Evolutionary conservation across 345 rosid genomes (phyloP).

Genomic region (Arabidopsis suecica): DNA sequence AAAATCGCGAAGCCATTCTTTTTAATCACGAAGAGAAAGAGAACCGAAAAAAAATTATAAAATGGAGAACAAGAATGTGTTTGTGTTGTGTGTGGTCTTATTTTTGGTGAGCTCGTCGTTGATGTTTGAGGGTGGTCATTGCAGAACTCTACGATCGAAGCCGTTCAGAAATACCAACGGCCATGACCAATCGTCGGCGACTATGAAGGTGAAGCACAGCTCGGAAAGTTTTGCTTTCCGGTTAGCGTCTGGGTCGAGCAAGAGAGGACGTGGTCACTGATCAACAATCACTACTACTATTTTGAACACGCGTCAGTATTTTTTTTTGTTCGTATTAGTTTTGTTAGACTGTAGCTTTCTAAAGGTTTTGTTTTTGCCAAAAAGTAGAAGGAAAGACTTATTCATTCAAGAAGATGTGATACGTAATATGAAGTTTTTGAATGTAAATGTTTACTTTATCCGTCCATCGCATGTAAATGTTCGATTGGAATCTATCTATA

Average conservation of each 20-base stretch:
- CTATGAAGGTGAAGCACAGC: slow-evolving; percentile 22
- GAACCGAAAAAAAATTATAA: background rate
- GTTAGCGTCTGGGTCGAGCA: slow-evolving; percentile 79
- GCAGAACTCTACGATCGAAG: slow-evolving; percentile 53
- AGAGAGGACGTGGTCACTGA: slow-evolving; percentile 73
- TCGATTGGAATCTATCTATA: too few relatives aligned
- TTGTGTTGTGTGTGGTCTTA: slow-evolving; percentile 31
- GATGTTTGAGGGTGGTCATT: slow-evolving; percentile 43
- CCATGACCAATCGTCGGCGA: slow-evolving; percentile 7
- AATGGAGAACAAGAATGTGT: slow-evolving; percentile 31
- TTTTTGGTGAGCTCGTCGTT: slow-evolving; percentile 19
- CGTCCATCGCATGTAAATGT: too few relatives aligned
- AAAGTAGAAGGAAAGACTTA: too few relatives aligned
- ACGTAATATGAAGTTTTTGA: too few relatives aligned
- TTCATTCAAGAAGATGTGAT: too few relatives aligned
- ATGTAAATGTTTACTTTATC: too few relatives aligned
- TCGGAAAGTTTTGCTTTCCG: slow-evolving; percentile 41
- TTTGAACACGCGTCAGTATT: background rate
- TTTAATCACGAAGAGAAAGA: background rate
- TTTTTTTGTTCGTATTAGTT: too few relatives aligned
- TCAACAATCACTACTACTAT: slow-evolving; percentile 3
- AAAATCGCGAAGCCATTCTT: background rate
- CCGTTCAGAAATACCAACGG: slow-evolving; percentile 16
- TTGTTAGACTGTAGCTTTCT: too few relatives aligned
- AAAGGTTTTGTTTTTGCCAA: too few relatives aligned